These are phyloP conservation scores for Papiliotrema flavescens DNA, from an alignment of 1,284 basidiomycete genomes.

Conservation along the genomic window DNA sequence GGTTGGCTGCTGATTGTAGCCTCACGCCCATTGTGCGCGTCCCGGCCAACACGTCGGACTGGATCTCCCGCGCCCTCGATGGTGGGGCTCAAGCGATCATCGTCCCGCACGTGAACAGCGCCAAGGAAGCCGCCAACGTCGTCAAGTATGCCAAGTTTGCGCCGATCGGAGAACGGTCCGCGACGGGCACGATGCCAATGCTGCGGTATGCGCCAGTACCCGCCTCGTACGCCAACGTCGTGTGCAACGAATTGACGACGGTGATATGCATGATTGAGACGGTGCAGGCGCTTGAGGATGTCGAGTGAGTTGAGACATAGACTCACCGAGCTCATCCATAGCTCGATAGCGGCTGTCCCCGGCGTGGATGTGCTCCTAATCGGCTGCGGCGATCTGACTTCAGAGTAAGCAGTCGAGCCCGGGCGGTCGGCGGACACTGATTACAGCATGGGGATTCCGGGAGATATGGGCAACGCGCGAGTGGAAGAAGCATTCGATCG, in stretches of 20 bases:
- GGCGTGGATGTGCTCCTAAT: slow-evolving; percentile 20
- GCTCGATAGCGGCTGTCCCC: slow-evolving; percentile 19
- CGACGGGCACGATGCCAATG: slow-evolving; percentile 15
- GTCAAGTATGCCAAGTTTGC: slow-evolving; percentile 18
- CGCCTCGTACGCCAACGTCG: slow-evolving; percentile 14
- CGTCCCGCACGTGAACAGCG: slow-evolving; percentile 20
- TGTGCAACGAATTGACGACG: slow-evolving; percentile 15
- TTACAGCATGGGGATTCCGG: slow-evolving; percentile 21
- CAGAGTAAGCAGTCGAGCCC: slow-evolving; percentile 9
- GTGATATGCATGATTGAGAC: slow-evolving; percentile 26
- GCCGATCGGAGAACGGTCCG: slow-evolving; percentile 17
- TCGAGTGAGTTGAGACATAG: slow-evolving; percentile 9
- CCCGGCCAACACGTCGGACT: slow-evolving; percentile 19
- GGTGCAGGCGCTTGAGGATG: slow-evolving; percentile 11
- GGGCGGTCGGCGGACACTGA: not conserved
- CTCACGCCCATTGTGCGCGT: slow-evolving; percentile 21
- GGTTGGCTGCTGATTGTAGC: slow-evolving; percentile 2
- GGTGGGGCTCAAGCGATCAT: slow-evolving; percentile 22
- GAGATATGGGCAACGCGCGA: slow-evolving; percentile 14
- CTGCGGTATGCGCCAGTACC: slow-evolving; percentile 15
- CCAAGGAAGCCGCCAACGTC: slow-evolving; percentile 15
- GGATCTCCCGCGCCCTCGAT: slow-evolving; percentile 23
- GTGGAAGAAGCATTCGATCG: slow-evolving; percentile 11
- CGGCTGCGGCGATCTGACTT: slow-evolving; percentile 14
- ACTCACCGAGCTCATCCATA: not conserved